phyloP scores from a whole-genome alignment of 2,329 filamentous ascomycete genomes.

The Blastomyces percursus region DNA sequence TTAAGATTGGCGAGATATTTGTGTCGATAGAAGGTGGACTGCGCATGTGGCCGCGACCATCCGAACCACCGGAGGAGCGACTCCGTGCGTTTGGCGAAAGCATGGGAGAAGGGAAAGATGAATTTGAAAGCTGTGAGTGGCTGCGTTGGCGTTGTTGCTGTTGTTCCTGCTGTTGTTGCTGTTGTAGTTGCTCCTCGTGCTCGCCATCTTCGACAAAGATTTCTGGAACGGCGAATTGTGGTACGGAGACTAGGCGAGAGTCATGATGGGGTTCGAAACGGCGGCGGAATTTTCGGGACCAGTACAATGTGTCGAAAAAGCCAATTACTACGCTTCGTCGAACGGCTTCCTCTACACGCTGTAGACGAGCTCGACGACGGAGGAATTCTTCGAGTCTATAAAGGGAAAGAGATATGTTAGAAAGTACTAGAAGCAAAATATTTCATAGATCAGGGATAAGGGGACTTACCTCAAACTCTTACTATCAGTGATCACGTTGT shows the following conservation, averaged over 20 bases:
- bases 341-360: constrained; percentile 90
- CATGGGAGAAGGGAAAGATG: constrained; percentile 23
- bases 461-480: constrained; percentile 67
- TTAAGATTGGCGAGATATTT: constrained; percentile 25
- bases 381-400: constrained; percentile 81
- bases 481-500: constrained; percentile 97
- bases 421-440: constrained; percentile 19
- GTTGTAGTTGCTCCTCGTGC: constrained; percentile 18
- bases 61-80: constrained; percentile 22
- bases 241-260: constrained; percentile 65
- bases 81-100: constrained; percentile 23
- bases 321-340: constrained; percentile 80
- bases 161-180: not conserved
- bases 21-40: constrained; percentile 42
- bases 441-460: not conserved
- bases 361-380: constrained; percentile 74
- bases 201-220: constrained; percentile 79
- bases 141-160: constrained; percentile 1
- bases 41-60: constrained; percentile 38
- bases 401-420: constrained; percentile 2
- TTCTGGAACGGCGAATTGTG: constrained; percentile 74
- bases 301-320: constrained; percentile 91
- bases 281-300: constrained; percentile 70
- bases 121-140: constrained; percentile 3
- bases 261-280: constrained; percentile 60